Conservation (phyloP, 129 eudicot species). For the Escallonia herrerae region DNA sequence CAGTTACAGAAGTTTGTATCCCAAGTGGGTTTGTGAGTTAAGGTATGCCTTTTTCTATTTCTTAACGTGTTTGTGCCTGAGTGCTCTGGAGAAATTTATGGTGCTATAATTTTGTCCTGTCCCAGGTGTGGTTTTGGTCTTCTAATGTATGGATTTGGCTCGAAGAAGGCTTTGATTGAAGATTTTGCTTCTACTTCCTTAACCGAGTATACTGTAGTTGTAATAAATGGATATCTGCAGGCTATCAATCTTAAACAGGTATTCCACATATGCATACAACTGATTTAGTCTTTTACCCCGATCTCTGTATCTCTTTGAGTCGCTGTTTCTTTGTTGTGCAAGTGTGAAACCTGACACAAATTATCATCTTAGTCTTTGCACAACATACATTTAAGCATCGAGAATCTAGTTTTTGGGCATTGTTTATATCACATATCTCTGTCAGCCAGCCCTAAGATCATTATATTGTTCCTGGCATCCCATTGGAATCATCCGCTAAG, state of each 20-base stretch:
- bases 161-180: slow-evolving; percentile 81
- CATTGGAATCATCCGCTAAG: too few relatives aligned
- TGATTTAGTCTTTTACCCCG: background rate
- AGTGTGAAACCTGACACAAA: background rate
- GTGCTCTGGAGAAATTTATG: background rate
- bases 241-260: slow-evolving; percentile 81
- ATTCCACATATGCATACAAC: slow-evolving; percentile 5
- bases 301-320: background rate
- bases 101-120: slow-evolving; percentile 2
- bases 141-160: slow-evolving; percentile 93
- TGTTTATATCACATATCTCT: background rate
- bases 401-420: background rate
- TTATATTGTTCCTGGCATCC: too few relatives aligned
- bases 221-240: slow-evolving; percentile 84
- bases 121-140: slow-evolving; percentile 86
- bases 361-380: background rate
- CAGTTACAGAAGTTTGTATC: slow-evolving; percentile 55
- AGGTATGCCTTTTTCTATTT: slow-evolving; percentile 30
- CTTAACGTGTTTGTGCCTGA: background rate
- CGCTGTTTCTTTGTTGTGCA: background rate
- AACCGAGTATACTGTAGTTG: slow-evolving; percentile 63
- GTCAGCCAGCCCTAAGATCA: too few relatives aligned
- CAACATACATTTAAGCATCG: background rate
- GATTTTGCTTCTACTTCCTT: slow-evolving; percentile 87
- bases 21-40: slow-evolving; percentile 66